Conservation (phyloP, 345 rosid genomes). For the Salix caprea region DNA sequence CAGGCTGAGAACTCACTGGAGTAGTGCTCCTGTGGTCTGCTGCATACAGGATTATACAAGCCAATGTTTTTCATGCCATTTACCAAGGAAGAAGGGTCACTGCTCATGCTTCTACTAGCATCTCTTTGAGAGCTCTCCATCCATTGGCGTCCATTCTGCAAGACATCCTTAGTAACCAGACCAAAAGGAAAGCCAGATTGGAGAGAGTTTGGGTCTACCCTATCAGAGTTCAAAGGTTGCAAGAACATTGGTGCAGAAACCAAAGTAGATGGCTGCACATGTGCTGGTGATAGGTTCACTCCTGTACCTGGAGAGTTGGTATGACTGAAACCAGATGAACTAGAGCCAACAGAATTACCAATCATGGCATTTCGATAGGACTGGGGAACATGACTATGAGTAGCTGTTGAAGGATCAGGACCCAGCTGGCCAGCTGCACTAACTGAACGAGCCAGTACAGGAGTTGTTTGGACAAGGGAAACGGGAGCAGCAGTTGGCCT, state of each 20-base stretch:
- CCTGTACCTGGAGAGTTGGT: constrained; percentile 44
- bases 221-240: constrained; percentile 35
- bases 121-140: constrained; percentile 51
- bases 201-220: constrained; percentile 38
- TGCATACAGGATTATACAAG: constrained; percentile 20
- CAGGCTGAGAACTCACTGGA: constrained; percentile 37
- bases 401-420: constrained; percentile 51
- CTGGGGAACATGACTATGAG: constrained; percentile 56
- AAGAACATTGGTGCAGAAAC: constrained; percentile 44
- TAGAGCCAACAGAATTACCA: constrained; percentile 55
- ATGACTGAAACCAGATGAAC: constrained; percentile 47
- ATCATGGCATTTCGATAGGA: constrained; percentile 79
- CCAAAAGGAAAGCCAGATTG: constrained; percentile 48
- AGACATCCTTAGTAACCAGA: constrained; percentile 40
- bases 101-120: constrained; percentile 25
- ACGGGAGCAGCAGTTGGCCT: constrained; percentile 48
- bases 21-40: constrained; percentile 32
- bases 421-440: constrained; percentile 83
- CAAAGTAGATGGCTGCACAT: constrained; percentile 40
- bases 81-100: constrained; percentile 32
- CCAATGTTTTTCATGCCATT: constrained; percentile 34
- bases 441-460: constrained; percentile 67
- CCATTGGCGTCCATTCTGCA: constrained; percentile 54
- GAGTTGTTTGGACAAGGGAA: constrained; percentile 53
- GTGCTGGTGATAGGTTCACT: constrained; percentile 41